Percentiles rank a stretch among this genome's conserved stretches.
Evolutionary conservation across 495 filamentous ascomycete species (phyloP).

Genomic region (Lentithecium fluviatile): DNA sequence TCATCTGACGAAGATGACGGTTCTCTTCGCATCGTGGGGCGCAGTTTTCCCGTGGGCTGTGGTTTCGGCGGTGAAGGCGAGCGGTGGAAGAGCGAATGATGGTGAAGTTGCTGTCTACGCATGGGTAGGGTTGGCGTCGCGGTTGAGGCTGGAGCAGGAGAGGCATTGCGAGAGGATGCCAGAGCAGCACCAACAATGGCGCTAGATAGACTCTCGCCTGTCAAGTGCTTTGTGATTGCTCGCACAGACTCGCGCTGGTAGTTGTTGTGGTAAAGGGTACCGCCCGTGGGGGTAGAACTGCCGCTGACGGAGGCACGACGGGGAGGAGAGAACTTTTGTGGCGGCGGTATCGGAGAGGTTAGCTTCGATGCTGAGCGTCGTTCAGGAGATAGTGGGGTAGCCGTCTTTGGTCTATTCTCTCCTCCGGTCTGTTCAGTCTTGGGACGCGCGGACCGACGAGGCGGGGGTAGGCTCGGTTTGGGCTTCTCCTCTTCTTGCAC

Average conservation of each 20-base stretch:
- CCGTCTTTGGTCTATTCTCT: conserved; percentile 7
- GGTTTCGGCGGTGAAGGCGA: conserved; percentile 56
- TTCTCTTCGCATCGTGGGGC: conserved; percentile 69
- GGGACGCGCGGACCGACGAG: conserved; percentile 28
- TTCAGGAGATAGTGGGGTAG: not conserved
- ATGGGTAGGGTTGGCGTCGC: conserved; percentile 30
- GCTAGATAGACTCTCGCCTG: conserved; percentile 59
- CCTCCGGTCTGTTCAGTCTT: not conserved
- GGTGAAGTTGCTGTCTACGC: conserved; percentile 46
- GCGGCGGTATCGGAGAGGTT: conserved; percentile 16
- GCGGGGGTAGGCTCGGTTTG: conserved; percentile 36
- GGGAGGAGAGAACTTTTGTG: conserved; percentile 13
- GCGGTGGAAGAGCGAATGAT: conserved; percentile 50
- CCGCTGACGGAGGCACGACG: conserved; percentile 9
- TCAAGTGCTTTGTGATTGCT: conserved; percentile 43
- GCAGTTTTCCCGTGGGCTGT: conserved; percentile 47
- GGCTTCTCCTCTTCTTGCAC: conserved; percentile 21
- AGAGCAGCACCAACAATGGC: conserved; percentile 86
- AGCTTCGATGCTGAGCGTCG: not conserved
- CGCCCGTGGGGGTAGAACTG: conserved; percentile 6
- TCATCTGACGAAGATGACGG: conserved; percentile 52
- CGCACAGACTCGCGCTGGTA: conserved; percentile 38
- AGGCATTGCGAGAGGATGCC: conserved; percentile 66
- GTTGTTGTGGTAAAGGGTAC: conserved; percentile 22
- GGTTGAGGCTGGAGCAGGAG: conserved; percentile 45